Percentiles rank a stretch among this genome's conserved stretches.
phyloP scores from a whole-genome alignment of 2,329 filamentous ascomycete species.

The Aspergillus neotritici region DNA sequence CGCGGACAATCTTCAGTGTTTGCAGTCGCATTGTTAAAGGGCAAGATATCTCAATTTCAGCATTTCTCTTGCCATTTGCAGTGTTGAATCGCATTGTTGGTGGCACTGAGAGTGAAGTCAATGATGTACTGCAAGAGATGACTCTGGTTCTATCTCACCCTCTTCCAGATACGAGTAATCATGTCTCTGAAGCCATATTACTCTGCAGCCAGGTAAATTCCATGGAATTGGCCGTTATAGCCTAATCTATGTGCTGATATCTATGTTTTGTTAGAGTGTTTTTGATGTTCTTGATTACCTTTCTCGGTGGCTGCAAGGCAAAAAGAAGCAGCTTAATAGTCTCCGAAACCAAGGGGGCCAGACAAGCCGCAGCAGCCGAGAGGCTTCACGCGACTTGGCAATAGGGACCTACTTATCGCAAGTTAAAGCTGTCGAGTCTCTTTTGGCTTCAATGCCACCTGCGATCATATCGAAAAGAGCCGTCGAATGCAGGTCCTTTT shows the following conservation, averaged over 20 bases:
- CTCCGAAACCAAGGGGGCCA: slow-evolving; percentile 24
- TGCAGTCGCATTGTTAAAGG: slow-evolving; percentile 76
- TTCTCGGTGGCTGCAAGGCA: slow-evolving; percentile 81
- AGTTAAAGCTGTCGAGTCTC: slow-evolving; percentile 62
- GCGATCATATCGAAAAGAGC: slow-evolving; percentile 74
- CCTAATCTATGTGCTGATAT: background rate
- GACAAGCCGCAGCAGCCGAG: slow-evolving; percentile 24
- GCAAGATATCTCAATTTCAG: slow-evolving; percentile 78
- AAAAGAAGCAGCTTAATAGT: slow-evolving; percentile 49
- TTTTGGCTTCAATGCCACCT: slow-evolving; percentile 64
- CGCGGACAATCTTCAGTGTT: slow-evolving; percentile 71
- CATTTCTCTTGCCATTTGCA: slow-evolving; percentile 83
- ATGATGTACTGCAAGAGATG: slow-evolving; percentile 67
- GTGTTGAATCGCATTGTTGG: slow-evolving; percentile 77
- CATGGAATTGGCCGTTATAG: background rate
- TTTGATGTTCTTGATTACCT: slow-evolving; percentile 90
- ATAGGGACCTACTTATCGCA: slow-evolving; percentile 33
- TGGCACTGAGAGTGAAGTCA: slow-evolving; percentile 58
- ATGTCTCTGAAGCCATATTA: slow-evolving; percentile 69
- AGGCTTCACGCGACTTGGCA: slow-evolving; percentile 22
- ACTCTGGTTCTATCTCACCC: slow-evolving; percentile 65
- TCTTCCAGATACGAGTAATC: slow-evolving; percentile 48
- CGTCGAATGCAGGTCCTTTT: slow-evolving; percentile 89
- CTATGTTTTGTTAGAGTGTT: slow-evolving; percentile 58
- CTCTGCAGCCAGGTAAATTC: slow-evolving; percentile 73